Evolutionary conservation across 2,329 filamentous ascomycete species (phyloP).

Genomic region (Diaporthe amygdali): DNA sequence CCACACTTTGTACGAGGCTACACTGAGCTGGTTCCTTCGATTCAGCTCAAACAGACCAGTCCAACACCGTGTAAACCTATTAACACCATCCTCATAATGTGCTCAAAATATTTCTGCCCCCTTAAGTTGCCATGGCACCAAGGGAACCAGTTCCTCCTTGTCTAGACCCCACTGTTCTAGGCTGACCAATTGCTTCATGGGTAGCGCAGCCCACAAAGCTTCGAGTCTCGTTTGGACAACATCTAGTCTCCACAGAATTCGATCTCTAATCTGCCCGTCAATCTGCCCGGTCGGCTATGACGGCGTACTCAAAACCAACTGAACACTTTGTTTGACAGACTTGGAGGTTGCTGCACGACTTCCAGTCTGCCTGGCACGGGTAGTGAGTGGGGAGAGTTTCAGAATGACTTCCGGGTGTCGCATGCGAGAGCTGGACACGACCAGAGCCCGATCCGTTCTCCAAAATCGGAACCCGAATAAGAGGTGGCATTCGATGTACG

Average conservation of each 20-base stretch:
- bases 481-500: not conserved
- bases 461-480: not conserved
- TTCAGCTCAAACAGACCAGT: not conserved
- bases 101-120: not conserved
- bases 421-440: not conserved
- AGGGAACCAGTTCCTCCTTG: not conserved
- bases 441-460: not conserved
- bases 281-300: not conserved
- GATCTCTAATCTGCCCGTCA: not conserved
- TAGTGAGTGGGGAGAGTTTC: not conserved
- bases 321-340: not conserved
- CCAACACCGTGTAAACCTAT: no score
- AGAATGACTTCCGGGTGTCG: not conserved
- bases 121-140: no score
- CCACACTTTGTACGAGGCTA: no score
- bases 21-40: no score
- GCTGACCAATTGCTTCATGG: not conserved
- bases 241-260: not conserved
- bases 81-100: not conserved
- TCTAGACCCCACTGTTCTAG: not conserved
- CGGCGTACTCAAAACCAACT: not conserved
- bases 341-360: not conserved
- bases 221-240: not conserved
- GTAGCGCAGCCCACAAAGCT: no score
- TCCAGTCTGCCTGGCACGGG: not conserved